Conservation (phyloP, 495 filamentous ascomycete genomes). For the Platismatia glauca region DNA sequence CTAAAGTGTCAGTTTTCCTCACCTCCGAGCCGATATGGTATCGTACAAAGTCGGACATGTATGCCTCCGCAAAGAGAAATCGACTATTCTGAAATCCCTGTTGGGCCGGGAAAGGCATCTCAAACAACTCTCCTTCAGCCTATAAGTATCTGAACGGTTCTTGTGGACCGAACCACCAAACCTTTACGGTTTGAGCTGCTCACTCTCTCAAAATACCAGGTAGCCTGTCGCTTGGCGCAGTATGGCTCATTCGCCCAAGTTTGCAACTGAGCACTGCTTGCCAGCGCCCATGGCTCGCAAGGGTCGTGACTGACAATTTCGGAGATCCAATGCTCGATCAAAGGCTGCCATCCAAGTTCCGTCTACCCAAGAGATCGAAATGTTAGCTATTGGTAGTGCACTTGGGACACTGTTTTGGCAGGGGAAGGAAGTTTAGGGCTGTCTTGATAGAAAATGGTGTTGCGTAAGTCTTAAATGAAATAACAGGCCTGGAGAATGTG, state of each 20-base stretch:
- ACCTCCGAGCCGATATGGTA: too few relatives aligned
- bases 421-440: too few relatives aligned
- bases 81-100: neutral
- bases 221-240: neutral
- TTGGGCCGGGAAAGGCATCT: neutral
- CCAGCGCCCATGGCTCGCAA: neutral
- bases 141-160: too few relatives aligned
- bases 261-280: neutral
- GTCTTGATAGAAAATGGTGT: too few relatives aligned
- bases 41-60: too few relatives aligned
- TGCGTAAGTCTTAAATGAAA: too few relatives aligned
- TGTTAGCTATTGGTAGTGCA: neutral
- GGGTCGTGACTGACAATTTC: neutral
- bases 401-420: too few relatives aligned
- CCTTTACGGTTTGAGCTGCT: neutral
- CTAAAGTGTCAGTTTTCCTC: too few relatives aligned
- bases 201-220: neutral
- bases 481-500: too few relatives aligned
- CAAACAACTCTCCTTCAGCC: too few relatives aligned
- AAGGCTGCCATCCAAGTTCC: neutral
- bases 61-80: neutral
- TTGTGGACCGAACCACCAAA: neutral
- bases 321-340: neutral
- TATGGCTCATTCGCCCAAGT: neutral
- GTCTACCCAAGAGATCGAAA: neutral